Evolutionary conservation across 768 basidiomycete species (phyloP), one percentile per base, ranked within the genome.

Genomic region (Naematelia aurantialba): DNA sequence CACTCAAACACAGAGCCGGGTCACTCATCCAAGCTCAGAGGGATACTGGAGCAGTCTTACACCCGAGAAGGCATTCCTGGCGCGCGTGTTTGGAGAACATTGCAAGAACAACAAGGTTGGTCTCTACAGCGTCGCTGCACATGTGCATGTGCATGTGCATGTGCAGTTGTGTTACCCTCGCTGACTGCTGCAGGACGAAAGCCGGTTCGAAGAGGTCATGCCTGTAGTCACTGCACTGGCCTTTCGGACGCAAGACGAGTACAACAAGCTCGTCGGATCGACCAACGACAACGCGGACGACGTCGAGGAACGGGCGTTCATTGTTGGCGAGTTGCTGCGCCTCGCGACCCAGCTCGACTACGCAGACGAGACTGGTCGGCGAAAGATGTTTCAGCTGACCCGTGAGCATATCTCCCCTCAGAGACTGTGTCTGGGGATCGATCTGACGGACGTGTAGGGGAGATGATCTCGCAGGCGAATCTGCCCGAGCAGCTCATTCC

Each of bases 221-320:
- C 94, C 94, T 1, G 90, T 89, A 25, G 89, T 94, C 21, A 91
- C 89, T 1, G 80, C 81, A 0, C 81, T 93, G 52, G 92, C 92
- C 0, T 89, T 85, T 78, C 79, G 79, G 4, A 85, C 93, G 21
- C 85, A 91, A 67, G 75, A 81, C 5, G 78, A 83, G 0, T 93
- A 87, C 78, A 90, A 91, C 69, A 75, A 79, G 13, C 81, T 87
- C 25, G 78, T 70, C 22, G 64, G 54, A 5, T 56, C 65, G 1
- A 55, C 79, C 10, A 69, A 80, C 5, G 75, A 81, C 2, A 74
- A 69, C 4, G 66, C 53, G 34, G 59, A 57, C 14, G 75, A 75
- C 5, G 24, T 61, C 11, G 62, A 65, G 17, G 75, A 77, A 14
- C 81, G 79, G 31, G 85, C 87, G 66, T 85, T 88, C 57, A 78